Conservation (phyloP, 164 flowering plant species). For the Warburgia ugandensis region DNA sequence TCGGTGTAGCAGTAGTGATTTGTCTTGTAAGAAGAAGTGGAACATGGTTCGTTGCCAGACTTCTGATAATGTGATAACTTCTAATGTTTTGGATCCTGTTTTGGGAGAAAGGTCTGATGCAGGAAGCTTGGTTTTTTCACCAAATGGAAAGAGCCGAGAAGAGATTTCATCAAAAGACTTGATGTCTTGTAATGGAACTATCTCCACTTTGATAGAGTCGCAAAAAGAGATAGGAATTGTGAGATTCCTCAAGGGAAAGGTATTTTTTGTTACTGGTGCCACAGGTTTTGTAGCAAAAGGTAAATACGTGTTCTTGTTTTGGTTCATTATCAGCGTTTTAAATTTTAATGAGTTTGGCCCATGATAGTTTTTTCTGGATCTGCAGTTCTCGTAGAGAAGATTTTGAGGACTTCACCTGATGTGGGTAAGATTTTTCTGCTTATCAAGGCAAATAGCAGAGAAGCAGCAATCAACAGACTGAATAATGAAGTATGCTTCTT, state of each 20-base stretch:
- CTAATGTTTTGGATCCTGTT: slow-evolving; percentile 32
- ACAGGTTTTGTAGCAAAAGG: slow-evolving; percentile 96
- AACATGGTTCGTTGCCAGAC: slow-evolving; percentile 35
- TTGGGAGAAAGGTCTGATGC: slow-evolving; percentile 28
- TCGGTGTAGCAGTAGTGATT: slow-evolving; percentile 2
- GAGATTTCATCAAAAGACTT: slow-evolving; percentile 31
- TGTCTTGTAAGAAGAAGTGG: slow-evolving; percentile 23
- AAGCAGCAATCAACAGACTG: slow-evolving; percentile 65
- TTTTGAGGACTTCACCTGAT: slow-evolving; percentile 72
- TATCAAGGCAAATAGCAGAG: slow-evolving; percentile 72
- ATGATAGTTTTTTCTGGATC: not conserved
- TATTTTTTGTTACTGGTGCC: slow-evolving; percentile 76
- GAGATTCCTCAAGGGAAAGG: slow-evolving; percentile 63
- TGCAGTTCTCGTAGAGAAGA: slow-evolving; percentile 92
- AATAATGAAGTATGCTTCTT: slow-evolving; percentile 56
- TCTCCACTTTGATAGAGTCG: slow-evolving; percentile 24
- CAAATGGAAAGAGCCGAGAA: slow-evolving; percentile 34
- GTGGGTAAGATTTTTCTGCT: slow-evolving; percentile 71
- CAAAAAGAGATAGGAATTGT: slow-evolving; percentile 76
- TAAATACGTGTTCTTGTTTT: slow-evolving; percentile 8
- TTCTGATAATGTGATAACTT: slow-evolving; percentile 29
- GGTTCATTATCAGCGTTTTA: not conserved
- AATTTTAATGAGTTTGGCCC: not conserved
- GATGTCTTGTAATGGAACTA: slow-evolving; percentile 23
- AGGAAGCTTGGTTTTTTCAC: slow-evolving; percentile 39